Conservation (phyloP, 208 protist species). For the Novymonas esmeraldas region DNA sequence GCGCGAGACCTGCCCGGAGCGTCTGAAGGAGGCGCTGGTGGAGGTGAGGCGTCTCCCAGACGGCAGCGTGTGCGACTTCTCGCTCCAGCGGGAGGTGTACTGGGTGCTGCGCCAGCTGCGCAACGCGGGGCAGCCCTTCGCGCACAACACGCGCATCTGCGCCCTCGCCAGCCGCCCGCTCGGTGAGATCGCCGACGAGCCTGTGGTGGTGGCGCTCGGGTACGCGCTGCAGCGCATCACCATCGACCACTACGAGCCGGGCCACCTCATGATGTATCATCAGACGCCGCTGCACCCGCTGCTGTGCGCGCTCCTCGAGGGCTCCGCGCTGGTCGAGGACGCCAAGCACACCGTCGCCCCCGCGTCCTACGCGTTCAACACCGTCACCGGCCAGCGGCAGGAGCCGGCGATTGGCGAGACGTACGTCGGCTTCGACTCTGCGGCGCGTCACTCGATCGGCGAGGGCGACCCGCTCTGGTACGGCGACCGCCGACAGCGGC, state of each 20-base stretch:
- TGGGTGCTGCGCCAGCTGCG: conserved; percentile 85
- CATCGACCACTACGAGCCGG: conserved; percentile 70
- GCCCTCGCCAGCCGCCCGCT: conserved; percentile 52
- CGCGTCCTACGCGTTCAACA: conserved; percentile 79
- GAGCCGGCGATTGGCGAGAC: conserved; percentile 49
- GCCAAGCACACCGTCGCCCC: conserved; percentile 60
- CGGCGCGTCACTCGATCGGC: conserved; percentile 53
- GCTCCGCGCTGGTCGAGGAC: conserved; percentile 50
- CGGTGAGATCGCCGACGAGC: conserved; percentile 62
- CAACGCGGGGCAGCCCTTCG: conserved; percentile 70
- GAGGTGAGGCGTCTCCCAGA: conserved; percentile 49
- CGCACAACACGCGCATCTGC: conserved; percentile 79
- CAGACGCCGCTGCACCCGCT: conserved; percentile 78
- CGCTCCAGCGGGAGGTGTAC: conserved; percentile 71
- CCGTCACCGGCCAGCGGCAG: conserved; percentile 66
- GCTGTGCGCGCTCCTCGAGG: conserved; percentile 64
- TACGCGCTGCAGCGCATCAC: conserved; percentile 82
- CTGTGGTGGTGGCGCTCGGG: conserved; percentile 64
- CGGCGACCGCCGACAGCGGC: conserved; percentile 20
- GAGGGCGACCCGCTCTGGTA: conserved; percentile 67
- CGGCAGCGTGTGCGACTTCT: conserved; percentile 57
- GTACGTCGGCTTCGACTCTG: conserved; percentile 68
- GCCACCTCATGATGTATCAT: conserved; percentile 84
- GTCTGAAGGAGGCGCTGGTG: conserved; percentile 49
- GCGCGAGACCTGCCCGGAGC: conserved; percentile 65